Evolutionary conservation across 2,329 filamentous ascomycete genomes (phyloP).

Genomic region (Cephalotrichum gorgonifer): DNA sequence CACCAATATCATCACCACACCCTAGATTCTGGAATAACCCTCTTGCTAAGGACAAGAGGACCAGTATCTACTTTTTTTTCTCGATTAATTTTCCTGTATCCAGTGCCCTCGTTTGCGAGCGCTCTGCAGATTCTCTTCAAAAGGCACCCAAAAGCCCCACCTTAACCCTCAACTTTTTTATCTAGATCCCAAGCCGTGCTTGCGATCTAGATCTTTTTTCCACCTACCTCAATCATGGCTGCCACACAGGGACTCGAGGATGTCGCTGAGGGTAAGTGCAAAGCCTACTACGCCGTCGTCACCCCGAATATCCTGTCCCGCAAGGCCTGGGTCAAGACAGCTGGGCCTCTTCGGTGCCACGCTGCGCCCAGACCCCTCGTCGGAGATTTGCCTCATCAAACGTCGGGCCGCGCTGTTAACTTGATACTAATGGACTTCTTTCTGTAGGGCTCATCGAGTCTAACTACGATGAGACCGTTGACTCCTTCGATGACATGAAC

Average conservation of each 20-base stretch:
- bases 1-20: slow-evolving; percentile 4
- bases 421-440: neutral
- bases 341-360: too few species aligned
- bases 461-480: slow-evolving; percentile 99
- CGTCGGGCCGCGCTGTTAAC: neutral
- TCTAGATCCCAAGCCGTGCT: slow-evolving; percentile 70
- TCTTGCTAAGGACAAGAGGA: slow-evolving; percentile 7
- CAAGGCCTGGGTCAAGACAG: too few species aligned
- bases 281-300: neutral
- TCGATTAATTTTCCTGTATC: slow-evolving; percentile 5
- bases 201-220: slow-evolving; percentile 56
- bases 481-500: slow-evolving; percentile 98
- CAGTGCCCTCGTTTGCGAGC: slow-evolving; percentile 1
- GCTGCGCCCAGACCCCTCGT: neutral
- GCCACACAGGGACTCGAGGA: slow-evolving; percentile 97
- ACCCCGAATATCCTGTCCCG: too few species aligned
- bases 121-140: slow-evolving; percentile 4
- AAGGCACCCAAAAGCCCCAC: slow-evolving; percentile 15
- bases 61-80: slow-evolving; percentile 6
- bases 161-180: slow-evolving; percentile 27
- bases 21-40: slow-evolving; percentile 5
- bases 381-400: neutral
- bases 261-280: slow-evolving; percentile 77
- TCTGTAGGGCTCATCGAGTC: slow-evolving; percentile 92
- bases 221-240: slow-evolving; percentile 83